Conservation (phyloP, 331 rosid genomes). For the Arachis monticola region DNA sequence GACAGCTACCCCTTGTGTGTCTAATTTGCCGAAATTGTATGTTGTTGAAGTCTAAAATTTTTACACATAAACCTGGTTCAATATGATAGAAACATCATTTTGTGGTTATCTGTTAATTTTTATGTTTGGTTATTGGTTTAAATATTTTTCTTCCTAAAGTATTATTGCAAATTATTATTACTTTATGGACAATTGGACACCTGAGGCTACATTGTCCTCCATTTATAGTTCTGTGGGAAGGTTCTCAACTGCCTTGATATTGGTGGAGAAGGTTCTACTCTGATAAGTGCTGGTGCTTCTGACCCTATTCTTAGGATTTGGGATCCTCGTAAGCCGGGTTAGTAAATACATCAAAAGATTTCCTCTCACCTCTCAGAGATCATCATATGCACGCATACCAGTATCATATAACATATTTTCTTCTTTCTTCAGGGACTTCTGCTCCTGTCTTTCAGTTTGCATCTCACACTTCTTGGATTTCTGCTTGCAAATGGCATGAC, state of each 20-base stretch:
- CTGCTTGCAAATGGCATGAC: constrained; percentile 85
- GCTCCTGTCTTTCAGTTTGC: constrained; percentile 81
- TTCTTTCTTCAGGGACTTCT: constrained; percentile 70
- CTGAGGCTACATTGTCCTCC: constrained; percentile 32
- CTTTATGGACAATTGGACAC: background rate
- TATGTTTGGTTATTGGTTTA: background rate
- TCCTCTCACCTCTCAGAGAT: constrained; percentile 14
- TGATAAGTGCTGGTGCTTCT: constrained; percentile 88
- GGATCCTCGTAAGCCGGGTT: constrained; percentile 99
- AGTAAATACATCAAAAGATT: constrained; percentile 35
- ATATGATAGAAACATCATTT: background rate
- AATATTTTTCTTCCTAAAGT: constrained; percentile 4
- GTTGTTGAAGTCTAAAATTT: background rate
- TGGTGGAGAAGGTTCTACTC: constrained; percentile 86
- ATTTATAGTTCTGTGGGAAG: constrained; percentile 69
- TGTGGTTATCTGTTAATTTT: background rate
- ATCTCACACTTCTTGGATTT: constrained; percentile 84
- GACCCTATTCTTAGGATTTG: constrained; percentile 86
- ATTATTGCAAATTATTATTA: constrained; percentile 14
- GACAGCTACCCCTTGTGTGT: background rate
- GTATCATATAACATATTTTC: constrained; percentile 1
- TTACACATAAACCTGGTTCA: constrained; percentile 10
- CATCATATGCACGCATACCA: constrained; percentile 15
- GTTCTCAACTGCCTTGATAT: constrained; percentile 86
- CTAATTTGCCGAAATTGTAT: background rate